Evolutionary conservation across 2,329 filamentous ascomycete species (phyloP), one percentile per base, ranked within the genome.

Genomic region (Fusarium xyrophilum): DNA sequence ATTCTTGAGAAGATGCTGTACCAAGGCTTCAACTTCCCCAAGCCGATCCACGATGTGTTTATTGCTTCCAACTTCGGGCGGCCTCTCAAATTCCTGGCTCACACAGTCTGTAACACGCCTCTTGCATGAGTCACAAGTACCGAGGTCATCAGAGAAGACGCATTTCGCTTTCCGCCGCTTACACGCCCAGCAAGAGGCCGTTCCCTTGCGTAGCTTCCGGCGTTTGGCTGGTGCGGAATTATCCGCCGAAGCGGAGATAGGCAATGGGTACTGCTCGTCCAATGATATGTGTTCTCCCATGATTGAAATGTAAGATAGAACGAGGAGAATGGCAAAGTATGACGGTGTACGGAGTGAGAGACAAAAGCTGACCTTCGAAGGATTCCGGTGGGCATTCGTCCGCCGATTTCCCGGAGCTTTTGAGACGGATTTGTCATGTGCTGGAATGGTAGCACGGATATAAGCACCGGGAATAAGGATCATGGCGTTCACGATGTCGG

Each of bases 171-270:
- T 88, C 27, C 85, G 80, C 52, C 83, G 80, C 74, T 85, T 85
- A 79, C 86, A 88, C 67, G 87, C 85, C 85, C 85, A 87, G 73
- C 86, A 88, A 58, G 84, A 86, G 30, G 76, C 79, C 0, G 86
- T 88, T n/a, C 86, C 86, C 55, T 86, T 87, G 25, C 84, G 82
- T 25, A 85, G 27, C 60, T 73, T 75, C 14, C 72, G 63, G 23
- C 69, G 64, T 35, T 73, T 73, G 4, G 47, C 63, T 21, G 69
- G 67, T 4, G 48, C 33, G 10, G 50, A 36, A 27, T 46, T 54
- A 17, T 23, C 23, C 14, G 46, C 32, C 32, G 42, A 23, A 27
- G n/a, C 30, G 43, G 52, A 57, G 13, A 21, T 15, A 17, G 36
- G 19, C 17, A 25, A 11, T 11, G 19, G 12, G 14, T 23, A 14